These are phyloP conservation scores for Tilletia setariae DNA, from an alignment of 1,284 basidiomycete genomes.

Conservation along the genomic window DNA sequence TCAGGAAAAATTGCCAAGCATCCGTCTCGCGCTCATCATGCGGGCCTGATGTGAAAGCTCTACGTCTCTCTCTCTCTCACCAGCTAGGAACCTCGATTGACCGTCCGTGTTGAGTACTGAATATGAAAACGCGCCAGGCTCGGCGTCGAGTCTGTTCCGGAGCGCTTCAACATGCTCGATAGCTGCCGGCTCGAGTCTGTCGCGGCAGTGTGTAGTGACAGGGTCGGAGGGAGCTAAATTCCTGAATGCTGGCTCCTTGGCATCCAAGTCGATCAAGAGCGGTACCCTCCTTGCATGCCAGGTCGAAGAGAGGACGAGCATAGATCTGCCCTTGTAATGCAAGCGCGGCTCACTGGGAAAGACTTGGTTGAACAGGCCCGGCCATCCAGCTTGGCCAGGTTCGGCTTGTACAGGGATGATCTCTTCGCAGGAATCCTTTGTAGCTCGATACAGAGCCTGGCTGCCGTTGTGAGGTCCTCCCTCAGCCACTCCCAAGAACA, in stretches of 20 bases:
- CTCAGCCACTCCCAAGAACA: slow-evolving; percentile 63
- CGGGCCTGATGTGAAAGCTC: no score
- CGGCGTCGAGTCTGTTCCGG: background rate
- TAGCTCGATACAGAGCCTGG: background rate
- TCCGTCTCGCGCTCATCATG: no score
- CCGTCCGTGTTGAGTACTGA: slow-evolving; percentile 11
- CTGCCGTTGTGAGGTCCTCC: slow-evolving; percentile 62
- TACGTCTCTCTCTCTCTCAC: no score
- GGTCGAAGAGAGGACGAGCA: background rate
- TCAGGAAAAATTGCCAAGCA: no score
- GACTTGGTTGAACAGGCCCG: slow-evolving; percentile 1
- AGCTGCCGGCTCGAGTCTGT: background rate
- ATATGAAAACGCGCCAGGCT: slow-evolving; percentile 4
- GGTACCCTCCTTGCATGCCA: background rate
- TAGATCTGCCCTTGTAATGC: no score
- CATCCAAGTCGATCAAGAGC: background rate
- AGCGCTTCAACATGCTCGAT: background rate
- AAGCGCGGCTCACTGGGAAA: background rate
- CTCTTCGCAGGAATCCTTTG: background rate
- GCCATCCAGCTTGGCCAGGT: background rate
- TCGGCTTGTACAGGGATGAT: background rate
- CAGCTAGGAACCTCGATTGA: background rate
- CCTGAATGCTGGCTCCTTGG: background rate
- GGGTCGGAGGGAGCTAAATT: no score
- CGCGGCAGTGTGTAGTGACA: background rate